Evolutionary conservation across 2,329 filamentous ascomycete species (phyloP), one percentile per base, ranked within the genome.

Genomic region (Coniella vitis): DNA sequence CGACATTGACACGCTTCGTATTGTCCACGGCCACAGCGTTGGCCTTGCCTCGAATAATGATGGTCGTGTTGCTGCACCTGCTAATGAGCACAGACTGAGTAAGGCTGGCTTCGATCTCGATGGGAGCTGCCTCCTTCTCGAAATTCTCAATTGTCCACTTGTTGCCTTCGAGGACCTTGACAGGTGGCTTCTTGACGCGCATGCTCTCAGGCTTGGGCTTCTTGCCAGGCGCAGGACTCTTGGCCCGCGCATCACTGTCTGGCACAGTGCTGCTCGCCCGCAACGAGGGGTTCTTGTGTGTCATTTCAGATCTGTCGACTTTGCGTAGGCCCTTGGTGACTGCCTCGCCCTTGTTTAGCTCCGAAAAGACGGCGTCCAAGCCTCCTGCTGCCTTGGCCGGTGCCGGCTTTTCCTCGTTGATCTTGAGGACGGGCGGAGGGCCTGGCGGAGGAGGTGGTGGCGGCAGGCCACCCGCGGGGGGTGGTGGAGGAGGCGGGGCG

Each of bases 61-160:
- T 79, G 20, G 90, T 94, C 4, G 87, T 87, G 69, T 93, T 93
- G 69, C 83, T 90, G 76, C 91, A 97, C 58, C 87, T 85, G 61
- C 86, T 89, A 65, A 98, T 93, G 56, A 97, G 82, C 55, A 98
- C 82, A 2, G 90, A 95, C 56, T 98, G 93, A 39, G 83, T 82
- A 62, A 95, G 81, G 55, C 81, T 77, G 10, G 89, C 90, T 46
- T 90, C 78, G 58, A 96, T 84, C 65, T 91, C 84, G 54, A 97
- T 76, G 3, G 90, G 82, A 14, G 82, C 74, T 3, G 74, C 45
- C 52, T 82, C 79, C 46, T 84, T 87, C 45, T 98, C 93, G 61
- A 82, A 97, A 71, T 98, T 93, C 75, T 97, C 93, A 60, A 98
- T 81, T 49, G 85, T 81, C 93, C 93, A 98, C 68, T 97, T 97